Evolutionary conservation across 2,329 filamentous ascomycete species (phyloP).

Genomic region (Exophiala oligosperma): DNA sequence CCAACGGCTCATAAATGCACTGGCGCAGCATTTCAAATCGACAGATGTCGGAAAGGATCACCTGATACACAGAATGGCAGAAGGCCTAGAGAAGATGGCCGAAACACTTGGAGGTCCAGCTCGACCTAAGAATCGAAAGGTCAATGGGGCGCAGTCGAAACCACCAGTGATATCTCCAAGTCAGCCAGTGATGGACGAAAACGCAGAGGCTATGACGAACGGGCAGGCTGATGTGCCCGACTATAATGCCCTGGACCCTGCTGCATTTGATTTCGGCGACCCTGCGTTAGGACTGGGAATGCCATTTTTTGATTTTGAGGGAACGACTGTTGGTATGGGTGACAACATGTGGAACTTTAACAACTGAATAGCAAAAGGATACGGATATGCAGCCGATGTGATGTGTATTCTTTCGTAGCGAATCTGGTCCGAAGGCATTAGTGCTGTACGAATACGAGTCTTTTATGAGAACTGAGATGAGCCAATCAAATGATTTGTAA

Average conservation of each 20-base stretch:
- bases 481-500: conserved; percentile 20
- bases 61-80: conserved; percentile 35
- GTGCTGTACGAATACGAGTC: too few relatives aligned
- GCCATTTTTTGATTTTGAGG: conserved; percentile 33
- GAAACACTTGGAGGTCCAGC: conserved; percentile 26
- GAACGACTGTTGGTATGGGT: conserved; percentile 26
- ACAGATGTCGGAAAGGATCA: conserved; percentile 34
- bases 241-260: conserved; percentile 22
- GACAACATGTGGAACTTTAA: conserved; percentile 27
- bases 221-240: conserved; percentile 19
- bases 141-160: conserved; percentile 17
- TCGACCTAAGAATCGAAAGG: conserved; percentile 18
- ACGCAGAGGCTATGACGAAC: conserved; percentile 7
- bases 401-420: neutral
- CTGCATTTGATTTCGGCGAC: conserved; percentile 30
- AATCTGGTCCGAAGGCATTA: too few relatives aligned
- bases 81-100: conserved; percentile 35
- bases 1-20: conserved; percentile 30
- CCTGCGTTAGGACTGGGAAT: conserved; percentile 29
- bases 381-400: neutral
- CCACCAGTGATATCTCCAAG: conserved; percentile 15
- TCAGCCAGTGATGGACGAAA: conserved; percentile 11
- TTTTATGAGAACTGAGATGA: neutral
- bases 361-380: neutral
- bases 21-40: conserved; percentile 33